A percentile compares a stretch with the other conserved stretches of the same genome.
Evolutionary conservation across 148 eudicot species (phyloP).

Genomic region (Persicaria tinctoria): DNA sequence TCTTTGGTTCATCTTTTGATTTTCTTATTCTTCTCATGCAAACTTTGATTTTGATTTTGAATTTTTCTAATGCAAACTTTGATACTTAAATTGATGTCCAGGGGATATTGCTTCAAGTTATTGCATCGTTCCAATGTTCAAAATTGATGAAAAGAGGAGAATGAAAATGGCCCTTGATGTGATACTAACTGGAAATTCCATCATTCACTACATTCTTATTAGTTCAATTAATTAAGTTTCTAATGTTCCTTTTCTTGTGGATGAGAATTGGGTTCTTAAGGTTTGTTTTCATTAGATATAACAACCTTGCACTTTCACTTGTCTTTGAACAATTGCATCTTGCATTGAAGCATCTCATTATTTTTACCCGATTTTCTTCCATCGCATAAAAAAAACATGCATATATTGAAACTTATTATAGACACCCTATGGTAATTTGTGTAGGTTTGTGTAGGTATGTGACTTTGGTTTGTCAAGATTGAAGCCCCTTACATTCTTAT

Average conservation of each 20-base stretch:
- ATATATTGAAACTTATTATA: not conserved
- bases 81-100: too few relatives aligned
- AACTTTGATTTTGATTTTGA: too few relatives aligned
- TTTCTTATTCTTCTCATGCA: too few relatives aligned
- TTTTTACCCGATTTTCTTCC: not conserved
- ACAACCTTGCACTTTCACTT: not conserved
- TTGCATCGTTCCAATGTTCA: too few relatives aligned
- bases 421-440: not conserved
- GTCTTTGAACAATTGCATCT: not conserved
- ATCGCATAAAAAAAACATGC: too few relatives aligned
- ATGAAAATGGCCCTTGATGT: too few relatives aligned
- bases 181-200: conserved; percentile 37
- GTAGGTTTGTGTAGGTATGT: conserved; percentile 93
- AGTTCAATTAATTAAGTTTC: not conserved
- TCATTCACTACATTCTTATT: not conserved
- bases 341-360: not conserved
- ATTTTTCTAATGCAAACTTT: too few relatives aligned
- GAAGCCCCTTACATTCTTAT: conserved; percentile 82
- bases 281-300: conserved; percentile 27
- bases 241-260: conserved; percentile 52
- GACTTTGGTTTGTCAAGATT: conserved; percentile 94
- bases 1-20: too few relatives aligned
- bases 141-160: too few relatives aligned
- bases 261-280: conserved; percentile 96
- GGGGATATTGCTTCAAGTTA: too few relatives aligned